A percentile compares a stretch with the other conserved stretches of the same genome.
These are phyloP conservation scores for Ophiostoma ulmi DNA, from an alignment of 2,329 filamentous ascomycete genomes.

Conservation along the genomic window DNA sequence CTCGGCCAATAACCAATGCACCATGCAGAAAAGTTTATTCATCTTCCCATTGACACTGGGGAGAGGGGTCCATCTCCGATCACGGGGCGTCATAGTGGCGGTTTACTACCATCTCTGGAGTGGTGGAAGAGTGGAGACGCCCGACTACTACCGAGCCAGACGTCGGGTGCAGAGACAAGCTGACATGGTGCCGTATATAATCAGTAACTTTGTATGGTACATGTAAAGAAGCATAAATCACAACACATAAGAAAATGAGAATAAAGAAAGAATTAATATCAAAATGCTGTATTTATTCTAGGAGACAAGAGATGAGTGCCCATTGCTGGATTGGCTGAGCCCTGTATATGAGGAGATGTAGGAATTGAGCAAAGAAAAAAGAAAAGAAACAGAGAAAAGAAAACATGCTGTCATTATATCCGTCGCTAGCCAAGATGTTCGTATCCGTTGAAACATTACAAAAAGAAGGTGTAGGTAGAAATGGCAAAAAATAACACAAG, in stretches of 20 bases:
- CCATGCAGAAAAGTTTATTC: background rate
- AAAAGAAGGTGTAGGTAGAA: background rate
- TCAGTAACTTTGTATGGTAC: too few relatives aligned
- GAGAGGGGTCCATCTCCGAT: conserved; percentile 11
- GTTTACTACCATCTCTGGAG: background rate
- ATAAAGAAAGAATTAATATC: background rate
- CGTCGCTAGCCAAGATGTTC: conserved; percentile 4
- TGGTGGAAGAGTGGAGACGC: background rate
- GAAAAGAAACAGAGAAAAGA: background rate
- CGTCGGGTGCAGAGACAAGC: background rate
- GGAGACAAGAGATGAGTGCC: background rate
- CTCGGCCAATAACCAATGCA: background rate
- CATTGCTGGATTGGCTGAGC: conserved; percentile 14
- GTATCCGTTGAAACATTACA: background rate
- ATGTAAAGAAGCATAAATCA: too few relatives aligned
- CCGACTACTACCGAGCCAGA: background rate
- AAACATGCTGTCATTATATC: conserved; percentile 14
- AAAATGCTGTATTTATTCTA: background rate
- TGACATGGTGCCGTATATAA: background rate
- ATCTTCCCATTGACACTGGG: background rate
- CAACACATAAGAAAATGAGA: background rate
- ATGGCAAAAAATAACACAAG: background rate
- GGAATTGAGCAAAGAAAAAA: background rate
- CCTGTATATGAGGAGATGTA: conserved; percentile 18
- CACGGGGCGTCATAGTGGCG: background rate